These are phyloP conservation scores for Fusarium temperatum DNA, from an alignment of 2,329 filamentous ascomycete species.

Conservation along the genomic window DNA sequence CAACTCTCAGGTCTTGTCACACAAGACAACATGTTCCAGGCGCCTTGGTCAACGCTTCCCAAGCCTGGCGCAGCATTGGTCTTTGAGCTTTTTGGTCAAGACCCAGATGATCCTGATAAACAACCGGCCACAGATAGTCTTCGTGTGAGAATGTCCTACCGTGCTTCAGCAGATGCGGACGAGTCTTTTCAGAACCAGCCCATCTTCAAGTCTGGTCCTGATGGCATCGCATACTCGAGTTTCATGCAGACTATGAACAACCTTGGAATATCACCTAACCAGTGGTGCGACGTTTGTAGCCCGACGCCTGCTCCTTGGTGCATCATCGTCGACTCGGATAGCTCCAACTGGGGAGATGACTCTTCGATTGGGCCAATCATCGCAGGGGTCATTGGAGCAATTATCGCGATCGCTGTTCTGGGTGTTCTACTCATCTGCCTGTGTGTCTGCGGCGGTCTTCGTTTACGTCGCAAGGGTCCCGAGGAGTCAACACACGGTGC, in stretches of 20 bases:
- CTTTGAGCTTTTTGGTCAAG: constrained; percentile 68
- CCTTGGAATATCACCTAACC: constrained; percentile 46
- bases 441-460: constrained; percentile 47
- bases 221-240: constrained; percentile 49
- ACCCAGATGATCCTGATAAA: constrained; percentile 27
- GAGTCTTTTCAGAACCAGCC: constrained; percentile 49
- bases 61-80: constrained; percentile 78
- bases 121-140: constrained; percentile 51
- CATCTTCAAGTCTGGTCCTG: constrained; percentile 52
- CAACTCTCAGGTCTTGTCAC: constrained; percentile 58
- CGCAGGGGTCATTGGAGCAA: constrained; percentile 58
- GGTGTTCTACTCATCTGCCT: constrained; percentile 47
- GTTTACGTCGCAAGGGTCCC: constrained; percentile 38
- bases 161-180: constrained; percentile 54
- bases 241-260: constrained; percentile 51
- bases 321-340: neutral
- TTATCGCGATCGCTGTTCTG: constrained; percentile 50
- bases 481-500: constrained; percentile 1
- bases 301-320: constrained; percentile 52
- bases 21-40: constrained; percentile 59
- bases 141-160: constrained; percentile 66
- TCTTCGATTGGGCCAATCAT: constrained; percentile 49
- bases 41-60: constrained; percentile 55
- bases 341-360: neutral
- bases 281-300: constrained; percentile 58